These are phyloP conservation scores for Avicennia marina DNA, from an alignment of 257 asterid genomes.

Conservation along the genomic window DNA sequence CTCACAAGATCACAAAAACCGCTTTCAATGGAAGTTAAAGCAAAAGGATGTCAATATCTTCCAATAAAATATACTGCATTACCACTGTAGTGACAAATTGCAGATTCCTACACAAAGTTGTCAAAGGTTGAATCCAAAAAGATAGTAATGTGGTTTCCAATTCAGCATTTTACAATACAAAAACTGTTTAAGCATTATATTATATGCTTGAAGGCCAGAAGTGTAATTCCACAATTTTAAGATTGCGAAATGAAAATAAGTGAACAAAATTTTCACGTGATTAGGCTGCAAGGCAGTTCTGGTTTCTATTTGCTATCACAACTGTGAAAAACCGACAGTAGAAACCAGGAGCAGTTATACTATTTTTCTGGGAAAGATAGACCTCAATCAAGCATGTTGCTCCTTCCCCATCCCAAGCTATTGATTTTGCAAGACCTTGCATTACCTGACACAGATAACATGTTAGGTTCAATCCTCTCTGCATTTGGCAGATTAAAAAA, in stretches of 20 bases:
- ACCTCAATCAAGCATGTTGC: conserved; percentile 99
- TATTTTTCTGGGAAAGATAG: conserved; percentile 10
- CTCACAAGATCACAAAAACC: too few species aligned
- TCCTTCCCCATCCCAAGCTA: conserved; percentile 99
- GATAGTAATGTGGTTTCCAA: background rate
- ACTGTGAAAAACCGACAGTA: background rate
- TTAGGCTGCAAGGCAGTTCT: too few species aligned
- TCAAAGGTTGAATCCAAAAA: background rate
- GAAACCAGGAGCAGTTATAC: too few species aligned
- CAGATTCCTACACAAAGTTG: background rate
- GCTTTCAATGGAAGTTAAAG: background rate
- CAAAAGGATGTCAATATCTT: background rate
- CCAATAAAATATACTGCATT: background rate
- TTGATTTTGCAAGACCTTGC: conserved; percentile 98
- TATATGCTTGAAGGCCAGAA: too few species aligned
- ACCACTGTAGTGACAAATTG: background rate
- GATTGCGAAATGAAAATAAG: too few species aligned
- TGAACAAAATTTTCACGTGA: too few species aligned
- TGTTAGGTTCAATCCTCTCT: conserved; percentile 10
- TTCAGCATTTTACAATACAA: background rate
- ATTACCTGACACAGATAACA: conserved; percentile 55
- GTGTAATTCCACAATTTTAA: too few species aligned
- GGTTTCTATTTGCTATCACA: too few species aligned
- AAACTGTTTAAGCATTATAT: background rate
- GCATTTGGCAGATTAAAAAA: conserved; percentile 1